Conservation (phyloP, 2,329 filamentous ascomycete species). For the Rhynchosporium graminicola region DNA sequence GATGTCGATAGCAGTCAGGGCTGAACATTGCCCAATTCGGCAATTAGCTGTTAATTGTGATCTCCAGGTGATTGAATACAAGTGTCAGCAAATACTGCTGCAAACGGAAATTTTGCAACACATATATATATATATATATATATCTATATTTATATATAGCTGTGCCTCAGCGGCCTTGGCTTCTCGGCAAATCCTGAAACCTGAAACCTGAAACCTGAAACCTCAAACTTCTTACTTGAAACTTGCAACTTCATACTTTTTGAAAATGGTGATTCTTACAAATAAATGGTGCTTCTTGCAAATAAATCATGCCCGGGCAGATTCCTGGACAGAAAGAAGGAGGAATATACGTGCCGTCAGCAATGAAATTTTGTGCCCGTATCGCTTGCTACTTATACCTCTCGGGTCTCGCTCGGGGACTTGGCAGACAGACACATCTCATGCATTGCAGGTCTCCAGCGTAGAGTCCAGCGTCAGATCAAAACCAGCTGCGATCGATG, state of each 20-base stretch:
- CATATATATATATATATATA: background rate
- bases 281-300: no score
- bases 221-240: background rate
- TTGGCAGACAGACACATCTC: constrained; percentile 1
- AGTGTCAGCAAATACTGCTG: background rate
- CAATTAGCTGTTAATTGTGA: background rate
- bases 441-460: background rate
- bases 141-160: background rate
- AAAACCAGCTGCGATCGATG: background rate
- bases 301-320: no score
- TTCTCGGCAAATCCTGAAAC: no score
- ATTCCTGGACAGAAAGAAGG: no score
- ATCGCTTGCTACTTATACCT: no score
- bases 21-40: background rate
- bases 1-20: background rate
- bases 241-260: background rate
- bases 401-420: background rate
- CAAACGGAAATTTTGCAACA: background rate
- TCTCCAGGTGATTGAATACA: background rate
- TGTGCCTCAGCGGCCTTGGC: background rate
- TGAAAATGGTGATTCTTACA: no score
- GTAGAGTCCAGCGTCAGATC: background rate
- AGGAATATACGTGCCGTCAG: no score
- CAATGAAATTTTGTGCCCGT: background rate
- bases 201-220: no score